These are phyloP conservation scores for Xanthoconium stramineum DNA, from an alignment of 768 basidiomycete genomes.

Conservation along the genomic window DNA sequence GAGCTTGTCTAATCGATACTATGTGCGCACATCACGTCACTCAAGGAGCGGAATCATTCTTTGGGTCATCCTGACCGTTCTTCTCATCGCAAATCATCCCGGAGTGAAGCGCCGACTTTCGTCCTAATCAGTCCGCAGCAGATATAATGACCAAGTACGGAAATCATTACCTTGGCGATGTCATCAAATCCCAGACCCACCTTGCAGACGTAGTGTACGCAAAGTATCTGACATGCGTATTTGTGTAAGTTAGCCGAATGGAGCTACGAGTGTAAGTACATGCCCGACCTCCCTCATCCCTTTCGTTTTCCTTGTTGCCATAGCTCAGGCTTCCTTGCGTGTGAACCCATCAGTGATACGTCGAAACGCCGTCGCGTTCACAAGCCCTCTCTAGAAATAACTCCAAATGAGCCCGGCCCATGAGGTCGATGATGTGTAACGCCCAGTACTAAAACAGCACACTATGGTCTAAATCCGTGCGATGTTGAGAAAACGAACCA, in stretches of 20 bases:
- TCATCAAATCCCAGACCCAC: constrained; percentile 60
- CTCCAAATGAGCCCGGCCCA: background rate
- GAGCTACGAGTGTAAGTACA: constrained; percentile 7
- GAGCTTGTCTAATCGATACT: constrained; percentile 26
- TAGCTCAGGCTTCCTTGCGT: constrained; percentile 77
- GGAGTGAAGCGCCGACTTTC: constrained; percentile 86
- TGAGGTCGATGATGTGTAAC: background rate
- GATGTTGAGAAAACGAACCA: constrained; percentile 21
- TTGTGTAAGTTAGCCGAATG: constrained; percentile 1
- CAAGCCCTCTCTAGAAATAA: constrained; percentile 61
- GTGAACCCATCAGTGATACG: constrained; percentile 93
- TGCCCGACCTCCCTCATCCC: constrained; percentile 65
- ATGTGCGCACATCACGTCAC: background rate
- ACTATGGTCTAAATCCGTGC: background rate
- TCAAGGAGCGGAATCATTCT: constrained; percentile 52
- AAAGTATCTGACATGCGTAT: constrained; percentile 58
- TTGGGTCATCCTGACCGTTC: constrained; percentile 88
- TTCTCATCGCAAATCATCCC: constrained; percentile 80
- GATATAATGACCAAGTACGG: background rate
- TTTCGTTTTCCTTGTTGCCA: constrained; percentile 77
- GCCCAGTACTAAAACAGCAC: background rate
- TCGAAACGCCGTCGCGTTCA: constrained; percentile 71
- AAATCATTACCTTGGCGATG: background rate
- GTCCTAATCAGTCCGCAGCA: constrained; percentile 45
- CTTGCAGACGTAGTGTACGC: constrained; percentile 91